Conservation (phyloP, 768 basidiomycete species). For the Lanmaoa pseudosensibilis region DNA sequence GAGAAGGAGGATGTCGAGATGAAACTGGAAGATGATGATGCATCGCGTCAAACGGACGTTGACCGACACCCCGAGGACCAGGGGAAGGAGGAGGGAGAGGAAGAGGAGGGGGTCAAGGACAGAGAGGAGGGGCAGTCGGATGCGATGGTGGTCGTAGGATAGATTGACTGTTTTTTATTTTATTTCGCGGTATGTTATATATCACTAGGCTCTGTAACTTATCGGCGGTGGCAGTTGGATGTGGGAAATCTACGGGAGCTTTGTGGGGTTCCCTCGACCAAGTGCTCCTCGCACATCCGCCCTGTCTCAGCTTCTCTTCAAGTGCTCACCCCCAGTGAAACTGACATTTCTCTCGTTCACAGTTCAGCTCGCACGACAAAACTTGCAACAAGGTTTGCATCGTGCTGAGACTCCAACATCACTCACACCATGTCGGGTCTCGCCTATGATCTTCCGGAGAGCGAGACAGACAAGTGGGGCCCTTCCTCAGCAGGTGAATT, state of each 20-base stretch:
- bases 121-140: slow-evolving; percentile 1
- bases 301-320: background rate
- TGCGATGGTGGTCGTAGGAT: slow-evolving; percentile 20
- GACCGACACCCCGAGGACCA: slow-evolving; percentile 2
- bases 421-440: slow-evolving; percentile 29
- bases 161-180: slow-evolving; percentile 4
- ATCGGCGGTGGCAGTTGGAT: background rate
- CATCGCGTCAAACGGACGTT: slow-evolving; percentile 5
- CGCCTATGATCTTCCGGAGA: slow-evolving; percentile 30
- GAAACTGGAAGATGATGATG: slow-evolving; percentile 24
- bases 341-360: background rate
- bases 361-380: background rate
- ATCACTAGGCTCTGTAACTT: background rate
- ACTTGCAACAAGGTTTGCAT: background rate
- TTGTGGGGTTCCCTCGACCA: background rate
- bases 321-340: background rate
- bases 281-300: background rate
- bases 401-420: background rate
- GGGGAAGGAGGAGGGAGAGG: slow-evolving; percentile 7
- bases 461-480: slow-evolving; percentile 5
- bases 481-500: slow-evolving; percentile 5
- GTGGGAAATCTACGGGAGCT: slow-evolving; percentile 15
- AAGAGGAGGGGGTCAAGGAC: slow-evolving; percentile 2
- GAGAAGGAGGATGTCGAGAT: slow-evolving; percentile 30
- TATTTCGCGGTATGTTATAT: slow-evolving; percentile 1